These are phyloP conservation scores for Rhytidiadelphus loreus DNA, from an alignment of 225 moss, liverwort and hornwort species.

Conservation along the genomic window DNA sequence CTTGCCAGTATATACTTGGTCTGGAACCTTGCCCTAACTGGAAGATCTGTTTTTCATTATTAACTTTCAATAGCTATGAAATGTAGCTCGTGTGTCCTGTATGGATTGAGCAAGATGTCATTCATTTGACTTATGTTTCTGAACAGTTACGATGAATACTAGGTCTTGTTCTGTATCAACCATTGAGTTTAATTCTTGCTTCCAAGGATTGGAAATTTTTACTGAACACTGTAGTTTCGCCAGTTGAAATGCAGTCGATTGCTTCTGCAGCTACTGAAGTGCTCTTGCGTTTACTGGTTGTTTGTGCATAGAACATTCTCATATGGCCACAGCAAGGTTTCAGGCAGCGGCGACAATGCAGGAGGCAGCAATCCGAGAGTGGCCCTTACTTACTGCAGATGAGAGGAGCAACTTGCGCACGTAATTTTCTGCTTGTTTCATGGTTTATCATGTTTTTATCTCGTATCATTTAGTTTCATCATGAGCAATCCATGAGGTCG, in stretches of 20 bases:
- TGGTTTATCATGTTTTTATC: neutral
- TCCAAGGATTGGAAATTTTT: neutral
- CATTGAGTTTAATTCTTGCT: neutral
- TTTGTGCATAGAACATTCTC: slow-evolving; percentile 70
- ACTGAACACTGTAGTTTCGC: neutral
- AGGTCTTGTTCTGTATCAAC: neutral
- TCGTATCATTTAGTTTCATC: neutral
- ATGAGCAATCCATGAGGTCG: neutral
- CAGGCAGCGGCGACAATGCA: slow-evolving; percentile 99
- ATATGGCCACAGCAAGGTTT: slow-evolving; percentile 88
- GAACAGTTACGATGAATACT: neutral
- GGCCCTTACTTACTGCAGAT: slow-evolving; percentile 80
- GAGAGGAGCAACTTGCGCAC: slow-evolving; percentile 76
- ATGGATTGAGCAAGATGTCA: neutral
- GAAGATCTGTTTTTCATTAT: neutral
- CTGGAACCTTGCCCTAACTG: neutral
- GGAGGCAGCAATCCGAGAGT: slow-evolving; percentile 92
- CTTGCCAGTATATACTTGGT: slow-evolving; percentile 98
- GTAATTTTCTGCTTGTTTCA: slow-evolving; percentile 20
- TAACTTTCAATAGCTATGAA: neutral
- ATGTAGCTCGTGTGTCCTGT: neutral
- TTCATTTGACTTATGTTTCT: neutral
- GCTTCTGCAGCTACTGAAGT: neutral
- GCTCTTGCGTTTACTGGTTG: neutral
- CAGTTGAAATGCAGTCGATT: neutral